Evolutionary conservation across 2,329 filamentous ascomycete genomes (phyloP), one percentile per base, ranked within the genome.

Genomic region (Aspergillus neotritici): DNA sequence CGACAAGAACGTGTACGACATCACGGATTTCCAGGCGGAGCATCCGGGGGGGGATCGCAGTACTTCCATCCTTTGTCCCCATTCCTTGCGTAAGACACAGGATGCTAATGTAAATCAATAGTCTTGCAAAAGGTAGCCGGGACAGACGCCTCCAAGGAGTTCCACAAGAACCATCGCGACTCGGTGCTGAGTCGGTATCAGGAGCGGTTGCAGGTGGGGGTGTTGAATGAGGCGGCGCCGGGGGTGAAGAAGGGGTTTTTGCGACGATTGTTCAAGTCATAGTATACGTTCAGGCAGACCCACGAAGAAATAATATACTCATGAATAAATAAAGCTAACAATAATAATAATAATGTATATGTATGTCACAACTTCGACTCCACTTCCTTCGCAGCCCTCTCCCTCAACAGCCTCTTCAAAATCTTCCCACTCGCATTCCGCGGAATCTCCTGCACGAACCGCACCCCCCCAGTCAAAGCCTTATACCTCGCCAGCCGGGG

Each of bases 401-500:
- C 73, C 40, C 71, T 63, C 46, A 77, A 53, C 4, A 71, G 46
- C 17, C 68, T 61, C 61, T 75, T 72, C 30, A 68, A 42, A 14
- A 67, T 65, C 55, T 69, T 70, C 6, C 67, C 66, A 47, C 62
- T 68, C 0, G 64, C 53, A 41, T 62, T 68, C 43, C 60, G 62
- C 5, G 63, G 57, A 44, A 72, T 68, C 1, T 52, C 53, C 4
- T 66, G 60, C 4, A 70, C 56, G 53, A 73, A 71, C 31, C 58
- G 60, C 2, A 77, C 67, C 0, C 73, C 74, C 2, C 73, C 73
- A 4, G 65, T 64, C 33, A 76, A 50, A 30, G 62, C 60, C 60
- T 77, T 76, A 43, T 73, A 76, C 36, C 59, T 65, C 0, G 71
- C 68, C 37, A 77, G 48, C 16, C 62, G 60, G 33, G 61, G 61